Evolutionary conservation across 345 rosid genomes (phyloP).

Genomic region (Diplotaxis tenuifolia): DNA sequence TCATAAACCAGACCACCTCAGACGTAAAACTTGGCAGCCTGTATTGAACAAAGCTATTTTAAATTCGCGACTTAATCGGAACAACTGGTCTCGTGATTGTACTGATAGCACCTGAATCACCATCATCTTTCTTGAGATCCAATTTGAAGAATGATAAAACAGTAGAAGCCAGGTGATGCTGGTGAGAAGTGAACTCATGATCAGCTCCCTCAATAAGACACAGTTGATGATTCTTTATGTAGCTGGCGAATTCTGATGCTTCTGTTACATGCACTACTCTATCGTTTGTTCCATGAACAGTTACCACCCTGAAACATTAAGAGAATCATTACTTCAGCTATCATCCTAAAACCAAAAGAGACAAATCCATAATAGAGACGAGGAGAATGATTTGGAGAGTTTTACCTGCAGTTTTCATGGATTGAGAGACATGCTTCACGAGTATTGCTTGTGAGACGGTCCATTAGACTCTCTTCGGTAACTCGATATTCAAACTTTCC

Average conservation of each 20-base stretch:
- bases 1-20: neutral
- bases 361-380: neutral
- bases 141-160: slow-evolving; percentile 50
- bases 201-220: slow-evolving; percentile 72
- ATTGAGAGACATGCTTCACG: slow-evolving; percentile 31
- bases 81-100: neutral
- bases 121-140: slow-evolving; percentile 8
- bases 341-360: neutral
- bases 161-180: slow-evolving; percentile 50
- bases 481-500: slow-evolving; percentile 67
- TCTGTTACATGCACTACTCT: slow-evolving; percentile 60
- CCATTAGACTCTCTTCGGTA: slow-evolving; percentile 71
- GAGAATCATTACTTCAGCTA: neutral
- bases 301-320: slow-evolving; percentile 63
- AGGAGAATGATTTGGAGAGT: neutral
- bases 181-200: slow-evolving; percentile 79
- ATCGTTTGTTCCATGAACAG: slow-evolving; percentile 74
- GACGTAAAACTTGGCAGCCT: neutral
- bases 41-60: slow-evolving; percentile 1
- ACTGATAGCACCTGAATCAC: neutral
- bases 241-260: slow-evolving; percentile 61
- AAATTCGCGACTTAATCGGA: slow-evolving; percentile 28
- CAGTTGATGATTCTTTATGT: slow-evolving; percentile 61
- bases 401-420: slow-evolving; percentile 59
- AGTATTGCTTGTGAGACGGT: slow-evolving; percentile 61